phyloP scores from a whole-genome alignment of 495 filamentous ascomycete species.

The Penicillium alfredii region DNA sequence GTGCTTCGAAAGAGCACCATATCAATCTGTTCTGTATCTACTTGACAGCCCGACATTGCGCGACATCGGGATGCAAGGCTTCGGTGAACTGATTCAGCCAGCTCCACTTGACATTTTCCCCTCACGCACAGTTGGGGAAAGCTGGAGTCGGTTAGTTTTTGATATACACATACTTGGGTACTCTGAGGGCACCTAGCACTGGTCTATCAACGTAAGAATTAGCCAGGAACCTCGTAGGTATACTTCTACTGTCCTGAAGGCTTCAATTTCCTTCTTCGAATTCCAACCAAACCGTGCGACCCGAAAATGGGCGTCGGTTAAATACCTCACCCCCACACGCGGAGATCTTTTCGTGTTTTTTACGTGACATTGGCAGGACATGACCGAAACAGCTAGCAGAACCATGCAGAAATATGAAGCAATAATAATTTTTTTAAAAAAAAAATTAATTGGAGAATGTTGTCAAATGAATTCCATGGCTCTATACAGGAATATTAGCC shows the following conservation, averaged over 20 bases:
- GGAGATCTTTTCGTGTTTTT: too few relatives aligned
- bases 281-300: background rate
- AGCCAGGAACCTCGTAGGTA: too few relatives aligned
- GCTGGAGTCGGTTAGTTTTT: too few relatives aligned
- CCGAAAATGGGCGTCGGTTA: conserved; percentile 9
- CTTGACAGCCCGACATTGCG: conserved; percentile 12
- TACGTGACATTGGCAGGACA: conserved; percentile 21
- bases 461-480: conserved; percentile 7
- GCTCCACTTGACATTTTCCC: conserved; percentile 24
- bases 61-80: conserved; percentile 15
- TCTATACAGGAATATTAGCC: conserved; percentile 39
- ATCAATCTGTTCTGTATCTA: too few relatives aligned
- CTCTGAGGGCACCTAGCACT: too few relatives aligned
- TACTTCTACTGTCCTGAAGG: too few relatives aligned
- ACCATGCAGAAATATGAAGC: background rate
- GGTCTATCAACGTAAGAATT: too few relatives aligned
- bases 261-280: too few relatives aligned
- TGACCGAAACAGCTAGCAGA: conserved; percentile 12
- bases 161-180: too few relatives aligned
- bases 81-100: conserved; percentile 34
- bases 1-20: too few relatives aligned
- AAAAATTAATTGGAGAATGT: too few relatives aligned
- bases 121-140: conserved; percentile 37
- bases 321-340: conserved; percentile 29
- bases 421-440: too few relatives aligned